Percentiles rank a stretch among this genome's conserved stretches.
Conservation (phyloP, 345 rosid species). For the Orychophragmus violaceus region DNA sequence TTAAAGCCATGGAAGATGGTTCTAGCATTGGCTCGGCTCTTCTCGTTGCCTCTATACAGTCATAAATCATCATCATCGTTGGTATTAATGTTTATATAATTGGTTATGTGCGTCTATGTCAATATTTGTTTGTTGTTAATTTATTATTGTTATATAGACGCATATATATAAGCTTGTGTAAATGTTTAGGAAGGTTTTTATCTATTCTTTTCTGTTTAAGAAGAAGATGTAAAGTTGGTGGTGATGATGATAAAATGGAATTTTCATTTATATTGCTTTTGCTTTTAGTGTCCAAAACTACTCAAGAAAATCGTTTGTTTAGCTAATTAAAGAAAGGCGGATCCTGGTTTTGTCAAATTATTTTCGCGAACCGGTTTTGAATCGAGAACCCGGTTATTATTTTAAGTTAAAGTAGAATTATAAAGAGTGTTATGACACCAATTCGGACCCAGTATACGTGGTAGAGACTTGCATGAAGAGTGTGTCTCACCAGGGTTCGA, state of each 20-base stretch:
- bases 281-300: too few relatives aligned
- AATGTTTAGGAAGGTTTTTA: conserved; percentile 20
- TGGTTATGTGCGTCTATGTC: conserved; percentile 2
- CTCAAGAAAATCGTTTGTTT: too few relatives aligned
- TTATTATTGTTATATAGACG: conserved; percentile 10
- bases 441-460: neutral
- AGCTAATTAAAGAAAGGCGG: too few relatives aligned
- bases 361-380: too few relatives aligned
- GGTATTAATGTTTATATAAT: conserved; percentile 11
- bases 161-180: conserved; percentile 22
- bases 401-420: too few relatives aligned
- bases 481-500: conserved; percentile 6
- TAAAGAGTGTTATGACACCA: too few relatives aligned
- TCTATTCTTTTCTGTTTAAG: conserved; percentile 15
- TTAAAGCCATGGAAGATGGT: conserved; percentile 68
- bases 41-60: conserved; percentile 54
- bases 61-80: conserved; percentile 16
- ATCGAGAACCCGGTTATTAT: too few relatives aligned
- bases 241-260: neutral
- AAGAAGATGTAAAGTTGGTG: neutral
- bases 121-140: conserved; percentile 26
- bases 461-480: neutral
- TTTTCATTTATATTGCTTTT: neutral
- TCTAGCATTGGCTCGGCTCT: conserved; percentile 89
- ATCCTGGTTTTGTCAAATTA: too few relatives aligned